phyloP scores from a whole-genome alignment of 441 rosid genomes.

The Adansonia gregorii region DNA sequence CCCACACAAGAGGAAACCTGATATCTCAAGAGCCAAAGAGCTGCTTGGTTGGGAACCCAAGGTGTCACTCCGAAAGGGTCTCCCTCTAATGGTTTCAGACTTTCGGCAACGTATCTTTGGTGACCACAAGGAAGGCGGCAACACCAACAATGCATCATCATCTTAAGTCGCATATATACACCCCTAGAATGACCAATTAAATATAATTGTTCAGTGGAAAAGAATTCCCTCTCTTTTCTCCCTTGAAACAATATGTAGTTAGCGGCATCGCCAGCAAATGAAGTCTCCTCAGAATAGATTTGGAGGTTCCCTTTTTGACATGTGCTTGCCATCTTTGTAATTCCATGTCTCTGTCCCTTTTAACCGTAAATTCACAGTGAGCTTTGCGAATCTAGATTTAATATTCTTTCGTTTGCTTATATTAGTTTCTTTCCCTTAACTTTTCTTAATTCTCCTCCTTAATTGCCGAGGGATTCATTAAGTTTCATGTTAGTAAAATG shows the following conservation, averaged over 20 bases:
- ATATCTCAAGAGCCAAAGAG: conserved; percentile 78
- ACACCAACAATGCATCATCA: conserved; percentile 33
- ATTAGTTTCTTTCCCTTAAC: not conserved
- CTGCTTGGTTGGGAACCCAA: conserved; percentile 89
- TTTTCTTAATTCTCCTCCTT: not conserved
- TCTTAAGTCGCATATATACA: conserved; percentile 34
- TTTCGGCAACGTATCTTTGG: conserved; percentile 85
- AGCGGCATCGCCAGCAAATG: conserved; percentile 1
- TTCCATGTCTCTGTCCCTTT: conserved; percentile 11
- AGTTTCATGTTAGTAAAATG: not conserved
- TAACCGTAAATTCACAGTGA: conserved; percentile 9
- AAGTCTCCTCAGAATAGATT: conserved; percentile 20
- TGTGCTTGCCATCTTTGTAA: conserved; percentile 11
- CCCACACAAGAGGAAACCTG: conserved; percentile 98
- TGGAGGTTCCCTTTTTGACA: conserved; percentile 19
- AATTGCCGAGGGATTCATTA: not conserved
- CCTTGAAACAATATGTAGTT: conserved; percentile 26
- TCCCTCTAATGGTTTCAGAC: conserved; percentile 82
- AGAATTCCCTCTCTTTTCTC: conserved; percentile 23
- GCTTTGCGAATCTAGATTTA: conserved; percentile 17
- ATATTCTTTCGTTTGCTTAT: conserved; percentile 15
- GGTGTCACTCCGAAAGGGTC: conserved; percentile 74
- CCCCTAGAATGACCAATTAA: conserved; percentile 12
- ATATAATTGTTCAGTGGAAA: conserved; percentile 29
- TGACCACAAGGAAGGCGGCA: conserved; percentile 65